phyloP scores from a whole-genome alignment of 176 grass and related monocot species.

The Carex littledalei region DNA sequence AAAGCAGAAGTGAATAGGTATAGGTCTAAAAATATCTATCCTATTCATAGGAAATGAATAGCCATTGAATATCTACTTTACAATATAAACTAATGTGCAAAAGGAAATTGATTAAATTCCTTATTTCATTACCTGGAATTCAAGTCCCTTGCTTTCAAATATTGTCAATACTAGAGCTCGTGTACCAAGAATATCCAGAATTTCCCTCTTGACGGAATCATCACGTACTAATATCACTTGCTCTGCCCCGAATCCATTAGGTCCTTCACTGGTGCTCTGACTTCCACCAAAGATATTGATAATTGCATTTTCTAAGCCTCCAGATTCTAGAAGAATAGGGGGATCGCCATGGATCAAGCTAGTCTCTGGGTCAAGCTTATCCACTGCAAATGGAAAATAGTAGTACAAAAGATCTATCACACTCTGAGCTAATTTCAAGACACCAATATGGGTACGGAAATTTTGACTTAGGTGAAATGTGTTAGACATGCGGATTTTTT shows the following conservation, averaged over 20 bases:
- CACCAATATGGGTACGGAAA: slow-evolving; percentile 69
- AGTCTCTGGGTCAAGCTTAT: slow-evolving; percentile 60
- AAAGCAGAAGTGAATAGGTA: background rate
- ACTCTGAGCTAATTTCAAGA: slow-evolving; percentile 70
- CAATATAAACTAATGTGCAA: background rate
- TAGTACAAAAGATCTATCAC: slow-evolving; percentile 67
- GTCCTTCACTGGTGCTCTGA: slow-evolving; percentile 1
- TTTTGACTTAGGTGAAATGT: slow-evolving; percentile 75
- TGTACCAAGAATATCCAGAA: slow-evolving; percentile 46
- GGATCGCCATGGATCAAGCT: slow-evolving; percentile 72
- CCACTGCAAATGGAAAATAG: slow-evolving; percentile 62
- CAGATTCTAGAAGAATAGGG: slow-evolving; percentile 59
- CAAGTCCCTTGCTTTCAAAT: slow-evolving; percentile 80
- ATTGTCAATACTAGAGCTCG: slow-evolving; percentile 82
- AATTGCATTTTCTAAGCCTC: slow-evolving; percentile 66
- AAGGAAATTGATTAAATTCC: background rate
- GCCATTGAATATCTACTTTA: background rate
- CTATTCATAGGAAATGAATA: background rate
- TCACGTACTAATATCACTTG: slow-evolving; percentile 81
- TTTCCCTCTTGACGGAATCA: slow-evolving; percentile 45
- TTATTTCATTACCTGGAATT: slow-evolving; percentile 49
- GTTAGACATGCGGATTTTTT: slow-evolving; percentile 21
- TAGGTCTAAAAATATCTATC: background rate
- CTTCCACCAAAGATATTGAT: slow-evolving; percentile 65
- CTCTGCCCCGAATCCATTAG: slow-evolving; percentile 65